Evolutionary conservation across 73 alveolate species (phyloP), one percentile per base, ranked within the genome.

Genomic region (Tetrahymena thermophila): DNA sequence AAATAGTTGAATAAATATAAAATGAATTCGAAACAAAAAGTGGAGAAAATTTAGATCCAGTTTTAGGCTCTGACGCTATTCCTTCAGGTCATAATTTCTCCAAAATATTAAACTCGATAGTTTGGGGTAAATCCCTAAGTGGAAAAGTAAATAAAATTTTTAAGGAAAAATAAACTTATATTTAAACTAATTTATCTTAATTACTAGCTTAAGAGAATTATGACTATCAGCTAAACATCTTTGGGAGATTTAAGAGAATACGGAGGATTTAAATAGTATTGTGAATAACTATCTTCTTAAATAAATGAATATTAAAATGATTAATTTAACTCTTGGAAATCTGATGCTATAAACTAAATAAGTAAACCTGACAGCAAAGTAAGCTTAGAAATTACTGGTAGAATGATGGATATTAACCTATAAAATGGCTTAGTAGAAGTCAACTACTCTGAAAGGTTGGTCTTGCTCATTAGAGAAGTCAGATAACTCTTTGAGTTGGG

Each of bases 401-500:
- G 94, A 96, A 94, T 98, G 43, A 98, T 99, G 97, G 99, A 98
- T 95, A 97, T 99, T 38, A 99, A 99, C 97, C 95, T 96, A 95
- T 97, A 98, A 35, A 97, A 99, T 94, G 99, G 99, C 28, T 85
- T 99, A 38, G 96, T 99, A 28, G 98, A 98, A 95, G 99, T 99
- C 58, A 98, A 98, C 95, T 98, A 98, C 97, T 97, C 99, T 44
- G 99, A 99, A 85, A 98, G 98, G 93, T 97, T 98, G 84, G 98
- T 99, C 43, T 98, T 98, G 43, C 97, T 99, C 83, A 96, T 99
- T 43, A 99, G 99, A 96, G 99, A 99, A 94, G 98, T 96, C 25
- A 97, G 99, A 96, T 97, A 98, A 94, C 97, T 99, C 35, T 96
- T 98, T 31, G 99, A 99, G 93, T 98, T 97, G 43, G 99, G 99